Conservation (phyloP, 1,284 basidiomycete species). For the Leccinum pseudoinsigne region DNA sequence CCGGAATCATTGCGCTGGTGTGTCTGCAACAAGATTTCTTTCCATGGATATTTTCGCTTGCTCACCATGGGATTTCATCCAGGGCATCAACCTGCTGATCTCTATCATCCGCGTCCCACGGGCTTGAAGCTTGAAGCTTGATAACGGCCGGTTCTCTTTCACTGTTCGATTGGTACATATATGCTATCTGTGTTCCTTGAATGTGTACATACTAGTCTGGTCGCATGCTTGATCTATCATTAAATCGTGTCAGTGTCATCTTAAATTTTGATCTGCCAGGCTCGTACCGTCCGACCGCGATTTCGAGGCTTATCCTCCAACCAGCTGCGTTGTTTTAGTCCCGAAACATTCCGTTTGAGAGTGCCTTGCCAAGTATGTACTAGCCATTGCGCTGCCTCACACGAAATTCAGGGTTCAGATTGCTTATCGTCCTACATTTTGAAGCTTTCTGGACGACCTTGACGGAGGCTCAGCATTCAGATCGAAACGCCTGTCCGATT, state of each 20-base stretch:
- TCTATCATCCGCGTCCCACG: slow-evolving; percentile 12
- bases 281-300: neutral
- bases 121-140: neutral
- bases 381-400: neutral
- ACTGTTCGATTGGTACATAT: neutral
- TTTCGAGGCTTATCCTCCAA: neutral
- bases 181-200: neutral
- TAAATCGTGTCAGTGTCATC: neutral
- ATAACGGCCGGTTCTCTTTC: neutral
- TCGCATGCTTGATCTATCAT: neutral
- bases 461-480: neutral
- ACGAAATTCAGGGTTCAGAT: neutral
- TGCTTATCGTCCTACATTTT: neutral
- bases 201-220: neutral
- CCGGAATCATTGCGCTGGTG: slow-evolving; percentile 40
- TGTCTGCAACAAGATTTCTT: neutral
- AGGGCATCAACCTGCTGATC: slow-evolving; percentile 15
- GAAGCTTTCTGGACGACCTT: neutral
- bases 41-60: neutral
- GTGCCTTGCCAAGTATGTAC: neutral
- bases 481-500: neutral
- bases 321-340: neutral
- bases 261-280: neutral
- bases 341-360: neutral
- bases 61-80: neutral